phyloP scores from a whole-genome alignment of 208 protist genomes.

The Acanthamoeba healyi region DNA sequence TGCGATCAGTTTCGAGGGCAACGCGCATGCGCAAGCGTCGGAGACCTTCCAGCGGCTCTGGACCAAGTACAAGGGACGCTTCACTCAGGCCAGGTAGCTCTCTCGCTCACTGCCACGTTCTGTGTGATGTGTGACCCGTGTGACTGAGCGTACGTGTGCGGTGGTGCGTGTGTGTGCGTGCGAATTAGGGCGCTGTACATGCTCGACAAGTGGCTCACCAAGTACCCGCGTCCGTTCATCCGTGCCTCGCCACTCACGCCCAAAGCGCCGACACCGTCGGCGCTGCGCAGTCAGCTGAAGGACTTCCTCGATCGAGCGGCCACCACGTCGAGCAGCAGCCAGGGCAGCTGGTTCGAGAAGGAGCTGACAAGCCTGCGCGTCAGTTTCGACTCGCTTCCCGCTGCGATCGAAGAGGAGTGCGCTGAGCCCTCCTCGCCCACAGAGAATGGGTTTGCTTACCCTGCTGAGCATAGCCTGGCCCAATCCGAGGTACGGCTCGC shows the following conservation, averaged over 20 bases:
- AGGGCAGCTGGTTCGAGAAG: background rate
- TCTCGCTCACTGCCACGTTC: no score
- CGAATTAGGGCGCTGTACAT: background rate
- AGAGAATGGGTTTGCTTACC: no score
- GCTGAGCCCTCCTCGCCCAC: no score
- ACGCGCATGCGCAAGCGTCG: background rate
- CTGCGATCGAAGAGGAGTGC: background rate
- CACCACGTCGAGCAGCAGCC: no score
- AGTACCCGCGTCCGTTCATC: background rate
- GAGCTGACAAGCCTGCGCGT: background rate
- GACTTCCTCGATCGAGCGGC: background rate
- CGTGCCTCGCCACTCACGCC: background rate
- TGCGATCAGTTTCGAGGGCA: background rate
- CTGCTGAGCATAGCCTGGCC: no score
- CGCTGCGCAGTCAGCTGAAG: background rate
- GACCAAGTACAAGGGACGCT: background rate
- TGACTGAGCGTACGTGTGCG: background rate
- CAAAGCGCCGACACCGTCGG: background rate
- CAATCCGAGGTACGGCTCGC: no score
- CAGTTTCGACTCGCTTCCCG: background rate
- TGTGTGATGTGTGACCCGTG: background rate
- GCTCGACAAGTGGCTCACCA: conserved; percentile 6
- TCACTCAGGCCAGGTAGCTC: background rate
- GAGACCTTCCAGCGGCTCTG: background rate
- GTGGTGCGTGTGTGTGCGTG: background rate